phyloP scores from a whole-genome alignment of 169 alveolate species.

The Plasmodium falciparum region DNA sequence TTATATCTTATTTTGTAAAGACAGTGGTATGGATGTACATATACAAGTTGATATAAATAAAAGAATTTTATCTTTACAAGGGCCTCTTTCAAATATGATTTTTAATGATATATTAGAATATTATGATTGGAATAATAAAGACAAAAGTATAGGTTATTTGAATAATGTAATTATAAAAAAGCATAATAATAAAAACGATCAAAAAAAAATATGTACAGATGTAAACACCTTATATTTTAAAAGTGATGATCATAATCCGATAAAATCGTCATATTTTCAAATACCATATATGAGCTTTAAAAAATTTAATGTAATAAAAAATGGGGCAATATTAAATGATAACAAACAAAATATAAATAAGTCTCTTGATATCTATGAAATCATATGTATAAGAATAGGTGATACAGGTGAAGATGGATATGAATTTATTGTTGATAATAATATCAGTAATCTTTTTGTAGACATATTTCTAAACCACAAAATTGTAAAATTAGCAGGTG shows the following conservation, averaged over 20 bases:
- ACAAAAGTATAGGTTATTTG: constrained; percentile 16
- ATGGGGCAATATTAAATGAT: background rate
- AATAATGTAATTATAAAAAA: constrained; percentile 35
- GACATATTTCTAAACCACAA: constrained; percentile 75
- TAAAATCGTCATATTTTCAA: constrained; percentile 11
- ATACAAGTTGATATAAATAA: constrained; percentile 62
- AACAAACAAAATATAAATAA: background rate
- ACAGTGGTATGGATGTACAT: constrained; percentile 78
- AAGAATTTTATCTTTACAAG: constrained; percentile 79
- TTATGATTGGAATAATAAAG: constrained; percentile 17
- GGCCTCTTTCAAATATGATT: constrained; percentile 76
- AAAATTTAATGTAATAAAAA: constrained; percentile 30
- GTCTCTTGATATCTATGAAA: constrained; percentile 27
- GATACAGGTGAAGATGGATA: constrained; percentile 87
- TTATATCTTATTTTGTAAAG: constrained; percentile 79
- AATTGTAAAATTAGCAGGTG: constrained; percentile 78
- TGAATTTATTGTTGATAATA: constrained; percentile 79
- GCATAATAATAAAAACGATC: background rate
- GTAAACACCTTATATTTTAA: constrained; percentile 11
- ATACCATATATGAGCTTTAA: constrained; percentile 75
- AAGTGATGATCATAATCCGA: background rate
- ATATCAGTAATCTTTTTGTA: constrained; percentile 25
- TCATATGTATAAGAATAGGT: constrained; percentile 76
- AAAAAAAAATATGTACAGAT: background rate
- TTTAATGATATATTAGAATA: constrained; percentile 53